Evolutionary conservation across 176 grass and related monocot genomes (phyloP).

Genomic region (Oryza meridionalis): DNA sequence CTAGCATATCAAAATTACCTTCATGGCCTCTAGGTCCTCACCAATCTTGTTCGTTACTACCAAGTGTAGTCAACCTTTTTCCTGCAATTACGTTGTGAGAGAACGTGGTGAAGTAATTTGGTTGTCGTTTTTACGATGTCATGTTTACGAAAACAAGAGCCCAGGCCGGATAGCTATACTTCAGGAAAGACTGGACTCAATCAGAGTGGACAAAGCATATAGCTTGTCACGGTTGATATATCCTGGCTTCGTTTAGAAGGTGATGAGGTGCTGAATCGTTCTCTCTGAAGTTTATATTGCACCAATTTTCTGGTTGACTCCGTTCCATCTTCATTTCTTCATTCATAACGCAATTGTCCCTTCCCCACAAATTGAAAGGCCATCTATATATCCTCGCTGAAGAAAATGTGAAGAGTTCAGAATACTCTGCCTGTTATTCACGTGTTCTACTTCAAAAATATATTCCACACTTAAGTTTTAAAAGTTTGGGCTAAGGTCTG

Average conservation of each 20-base stretch:
- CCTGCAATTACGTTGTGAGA: no score
- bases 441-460: background rate
- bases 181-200: background rate
- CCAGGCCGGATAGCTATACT: no score
- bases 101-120: no score
- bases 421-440: background rate
- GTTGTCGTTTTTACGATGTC: background rate
- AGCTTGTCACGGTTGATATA: background rate
- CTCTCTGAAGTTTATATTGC: constrained; percentile 25
- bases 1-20: no score
- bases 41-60: no score
- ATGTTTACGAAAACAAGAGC: background rate
- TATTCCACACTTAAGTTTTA: background rate
- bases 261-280: constrained; percentile 45
- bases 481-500: background rate
- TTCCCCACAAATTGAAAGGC: constrained; percentile 40
- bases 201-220: background rate
- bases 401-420: background rate
- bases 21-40: no score
- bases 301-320: constrained; percentile 13
- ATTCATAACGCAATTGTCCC: background rate
- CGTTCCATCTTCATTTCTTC: constrained; percentile 25
- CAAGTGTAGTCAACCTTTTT: no score
- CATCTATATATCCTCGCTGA: constrained; percentile 12
- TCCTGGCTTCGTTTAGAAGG: background rate